Base-by-base conservation (phyloP, 179 eudicot genomes). In the Drosera spatulata region DNA sequence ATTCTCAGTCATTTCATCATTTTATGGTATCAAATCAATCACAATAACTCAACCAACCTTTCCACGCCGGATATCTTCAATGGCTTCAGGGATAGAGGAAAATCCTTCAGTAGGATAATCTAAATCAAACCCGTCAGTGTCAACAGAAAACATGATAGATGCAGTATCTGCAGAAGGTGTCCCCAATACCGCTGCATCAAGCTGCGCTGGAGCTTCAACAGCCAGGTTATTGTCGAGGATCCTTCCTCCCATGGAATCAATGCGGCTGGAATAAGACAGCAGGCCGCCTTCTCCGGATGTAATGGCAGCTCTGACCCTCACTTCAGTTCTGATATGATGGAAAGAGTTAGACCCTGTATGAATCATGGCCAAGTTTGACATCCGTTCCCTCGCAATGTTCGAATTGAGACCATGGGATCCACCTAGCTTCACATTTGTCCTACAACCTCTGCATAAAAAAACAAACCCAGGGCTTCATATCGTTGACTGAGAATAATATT, bases 31-130 rank as follows among this genome's bases (percentile, higher is more conserved):
- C 55, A 11, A 12, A 47, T 3, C 2, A 47, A 3, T 47, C 8
- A 47, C 14, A 15, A 61, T 11, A 37, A 68, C 11, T 53, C 8
- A 45, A 48, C 76, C 67, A 64, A 88, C 97, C 97, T 84, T 89
- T 74, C 97, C 97, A 38, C 79, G 71, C 39, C 85, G 87, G 62
- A 89, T 83, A 73, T 89, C 97, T 75, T 89, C 95, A 51, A 89
- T 79, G 52, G 97, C 97, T 63, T 86, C 97, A n/a, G 80, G 68
- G 10, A 89, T 77, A 39, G 91, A 82, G 56, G 95, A 79, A 80
- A 89, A 87, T 10, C 88, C 87, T 76, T 66, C 60, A 2, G 95
- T 80, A 7, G 95, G 97, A 61, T 56, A 58, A 69, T 86, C 95
- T 50, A 80, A 60, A 72, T 84, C 95, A 64, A 59, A 80, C 53